Evolutionary conservation across 805 yeast genomes (phyloP).

Genomic region (Sungouiozyma ichnusensis): DNA sequence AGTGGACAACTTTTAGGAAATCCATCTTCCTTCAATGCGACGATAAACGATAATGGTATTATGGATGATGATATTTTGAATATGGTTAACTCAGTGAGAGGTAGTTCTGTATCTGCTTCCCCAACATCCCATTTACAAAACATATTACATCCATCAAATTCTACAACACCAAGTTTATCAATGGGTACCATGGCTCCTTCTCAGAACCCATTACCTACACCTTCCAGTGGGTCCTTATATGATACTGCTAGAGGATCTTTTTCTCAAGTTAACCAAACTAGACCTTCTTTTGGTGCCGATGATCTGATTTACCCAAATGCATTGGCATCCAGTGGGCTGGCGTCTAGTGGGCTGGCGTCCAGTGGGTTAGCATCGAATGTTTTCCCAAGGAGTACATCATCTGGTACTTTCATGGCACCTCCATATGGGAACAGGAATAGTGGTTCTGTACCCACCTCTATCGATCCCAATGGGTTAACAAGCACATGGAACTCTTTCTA

Average conservation of each 20-base stretch:
- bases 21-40: not conserved
- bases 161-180: not conserved
- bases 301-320: not conserved
- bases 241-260: not conserved
- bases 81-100: constrained; percentile 21
- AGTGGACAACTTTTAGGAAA: not conserved
- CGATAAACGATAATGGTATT: not conserved
- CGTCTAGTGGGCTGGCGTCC: not conserved
- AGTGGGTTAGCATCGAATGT: not conserved
- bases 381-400: not conserved
- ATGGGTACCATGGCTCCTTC: not conserved
- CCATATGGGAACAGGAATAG: not conserved
- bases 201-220: not conserved
- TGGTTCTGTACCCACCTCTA: not conserved
- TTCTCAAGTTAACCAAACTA: not conserved
- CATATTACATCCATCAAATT: constrained; percentile 5
- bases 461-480: not conserved
- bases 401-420: not conserved
- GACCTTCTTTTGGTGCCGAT: not conserved
- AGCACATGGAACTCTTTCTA: not conserved
- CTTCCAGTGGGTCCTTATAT: not conserved
- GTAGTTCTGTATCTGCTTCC: constrained; percentile 13
- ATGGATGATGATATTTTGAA: constrained; percentile 20
- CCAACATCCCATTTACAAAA: constrained; percentile 13
- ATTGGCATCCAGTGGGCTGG: not conserved